Percentiles rank a stretch among this genome's conserved stretches.
phyloP scores from a whole-genome alignment of 768 basidiomycete genomes.

The Tephrocybe sp. region DNA sequence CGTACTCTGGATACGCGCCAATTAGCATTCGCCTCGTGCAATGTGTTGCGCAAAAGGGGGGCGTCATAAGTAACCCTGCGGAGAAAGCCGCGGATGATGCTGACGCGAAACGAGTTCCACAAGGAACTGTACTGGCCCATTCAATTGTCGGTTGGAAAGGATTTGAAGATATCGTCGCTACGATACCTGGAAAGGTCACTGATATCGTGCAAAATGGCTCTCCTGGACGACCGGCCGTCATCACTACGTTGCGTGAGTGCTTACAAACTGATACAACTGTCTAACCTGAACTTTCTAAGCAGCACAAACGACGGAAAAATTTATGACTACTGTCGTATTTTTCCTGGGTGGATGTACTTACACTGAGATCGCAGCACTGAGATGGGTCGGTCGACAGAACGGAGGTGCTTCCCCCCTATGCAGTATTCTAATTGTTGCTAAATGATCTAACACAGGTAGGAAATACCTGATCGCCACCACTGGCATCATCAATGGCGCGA shows the following conservation, averaged over 20 bases:
- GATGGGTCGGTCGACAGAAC: conserved; percentile 89
- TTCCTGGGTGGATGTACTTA: conserved; percentile 98
- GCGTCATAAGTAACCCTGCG: conserved; percentile 80
- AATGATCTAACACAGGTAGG: conserved; percentile 62
- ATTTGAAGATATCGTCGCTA: conserved; percentile 85
- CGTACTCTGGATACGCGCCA: conserved; percentile 97
- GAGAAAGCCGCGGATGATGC: conserved; percentile 37
- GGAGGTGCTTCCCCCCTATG: conserved; percentile 51
- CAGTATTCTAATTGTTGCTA: conserved; percentile 8
- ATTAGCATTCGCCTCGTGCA: conserved; percentile 91
- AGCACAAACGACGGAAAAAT: conserved; percentile 56
- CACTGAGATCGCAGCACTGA: conserved; percentile 92
- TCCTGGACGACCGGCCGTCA: conserved; percentile 25
- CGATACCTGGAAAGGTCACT: conserved; percentile 83
- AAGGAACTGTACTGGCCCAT: conserved; percentile 75
- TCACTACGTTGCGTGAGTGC: conserved; percentile 34
- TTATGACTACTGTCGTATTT: conserved; percentile 88
- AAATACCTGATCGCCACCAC: conserved; percentile 91
- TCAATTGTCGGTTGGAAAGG: conserved; percentile 97
- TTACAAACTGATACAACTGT: neutral
- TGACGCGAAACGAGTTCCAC: conserved; percentile 30
- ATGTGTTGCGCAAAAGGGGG: conserved; percentile 89
- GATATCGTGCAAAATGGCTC: conserved; percentile 63
- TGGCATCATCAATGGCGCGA: conserved; percentile 80
- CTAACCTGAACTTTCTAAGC: conserved; percentile 9